Evolutionary conservation across 768 basidiomycete species (phyloP).

Genomic region (Baorangia bicolor): DNA sequence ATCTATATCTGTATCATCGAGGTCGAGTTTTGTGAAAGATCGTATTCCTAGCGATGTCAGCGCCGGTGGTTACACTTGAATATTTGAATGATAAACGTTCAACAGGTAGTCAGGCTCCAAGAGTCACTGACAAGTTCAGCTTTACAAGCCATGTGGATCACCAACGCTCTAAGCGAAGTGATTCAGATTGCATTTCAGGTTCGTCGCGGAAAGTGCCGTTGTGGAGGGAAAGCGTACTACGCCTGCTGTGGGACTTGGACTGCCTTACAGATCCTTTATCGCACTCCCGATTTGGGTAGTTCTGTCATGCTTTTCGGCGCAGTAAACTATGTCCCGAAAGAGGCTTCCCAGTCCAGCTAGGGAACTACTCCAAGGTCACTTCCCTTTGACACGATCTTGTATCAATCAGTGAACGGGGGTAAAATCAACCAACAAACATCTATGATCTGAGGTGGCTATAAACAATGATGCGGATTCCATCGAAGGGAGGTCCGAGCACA

Average conservation of each 20-base stretch:
- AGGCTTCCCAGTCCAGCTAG: not conserved
- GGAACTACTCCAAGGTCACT: not conserved
- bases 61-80: not conserved
- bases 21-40: not conserved
- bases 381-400: not conserved
- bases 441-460: no score
- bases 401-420: not conserved
- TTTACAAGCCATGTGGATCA: no score
- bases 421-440: no score
- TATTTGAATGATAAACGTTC: no score
- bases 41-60: not conserved
- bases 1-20: no score
- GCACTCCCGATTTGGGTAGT: not conserved
- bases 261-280: not conserved
- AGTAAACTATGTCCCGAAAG: not conserved
- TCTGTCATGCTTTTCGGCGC: not conserved
- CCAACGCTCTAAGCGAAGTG: not conserved
- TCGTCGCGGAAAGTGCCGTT: not conserved
- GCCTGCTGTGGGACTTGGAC: not conserved
- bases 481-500: not conserved
- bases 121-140: no score
- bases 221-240: not conserved
- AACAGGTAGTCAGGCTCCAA: no score
- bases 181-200: no score
- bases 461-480: not conserved